Evolutionary conservation across 1,284 basidiomycete species (phyloP).

Genomic region (Trametes pubescens): DNA sequence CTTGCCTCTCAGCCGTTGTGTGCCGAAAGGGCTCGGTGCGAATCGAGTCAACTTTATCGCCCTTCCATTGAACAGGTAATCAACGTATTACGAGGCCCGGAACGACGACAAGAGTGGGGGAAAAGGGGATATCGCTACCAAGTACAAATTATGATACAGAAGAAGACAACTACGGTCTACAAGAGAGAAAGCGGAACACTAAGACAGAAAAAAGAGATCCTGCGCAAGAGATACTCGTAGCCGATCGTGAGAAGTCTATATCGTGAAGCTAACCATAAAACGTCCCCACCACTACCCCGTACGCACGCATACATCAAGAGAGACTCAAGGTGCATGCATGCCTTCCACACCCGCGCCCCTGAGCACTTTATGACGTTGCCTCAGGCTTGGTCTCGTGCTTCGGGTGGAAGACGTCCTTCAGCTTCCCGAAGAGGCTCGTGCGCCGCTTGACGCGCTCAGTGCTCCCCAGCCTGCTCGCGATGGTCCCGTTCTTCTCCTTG

Average conservation of each 20-base stretch:
- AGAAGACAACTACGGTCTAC: conserved; percentile 15
- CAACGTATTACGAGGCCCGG: not conserved
- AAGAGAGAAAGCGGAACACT: conserved; percentile 14
- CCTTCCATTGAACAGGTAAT: not conserved
- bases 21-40: not conserved
- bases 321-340: not conserved
- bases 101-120: not conserved
- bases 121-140: conserved; percentile 8
- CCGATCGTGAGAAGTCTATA: conserved; percentile 31
- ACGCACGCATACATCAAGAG: not conserved
- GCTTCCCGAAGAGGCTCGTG: conserved; percentile 42
- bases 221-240: conserved; percentile 21
- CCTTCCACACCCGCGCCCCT: not conserved
- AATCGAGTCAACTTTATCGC: not conserved
- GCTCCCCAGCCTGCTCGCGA: conserved; percentile 29
- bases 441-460: conserved; percentile 39
- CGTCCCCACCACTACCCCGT: not conserved
- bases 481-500: conserved; percentile 24
- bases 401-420: conserved; percentile 41
- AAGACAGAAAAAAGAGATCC: not conserved
- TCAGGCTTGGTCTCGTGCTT: conserved; percentile 18
- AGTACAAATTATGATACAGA: conserved; percentile 24
- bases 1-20: conserved; percentile 6
- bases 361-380: conserved; percentile 9
- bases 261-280: conserved; percentile 17